Evolutionary conservation across 805 yeast species (phyloP).

Genomic region (Yarrowia sp.): DNA sequence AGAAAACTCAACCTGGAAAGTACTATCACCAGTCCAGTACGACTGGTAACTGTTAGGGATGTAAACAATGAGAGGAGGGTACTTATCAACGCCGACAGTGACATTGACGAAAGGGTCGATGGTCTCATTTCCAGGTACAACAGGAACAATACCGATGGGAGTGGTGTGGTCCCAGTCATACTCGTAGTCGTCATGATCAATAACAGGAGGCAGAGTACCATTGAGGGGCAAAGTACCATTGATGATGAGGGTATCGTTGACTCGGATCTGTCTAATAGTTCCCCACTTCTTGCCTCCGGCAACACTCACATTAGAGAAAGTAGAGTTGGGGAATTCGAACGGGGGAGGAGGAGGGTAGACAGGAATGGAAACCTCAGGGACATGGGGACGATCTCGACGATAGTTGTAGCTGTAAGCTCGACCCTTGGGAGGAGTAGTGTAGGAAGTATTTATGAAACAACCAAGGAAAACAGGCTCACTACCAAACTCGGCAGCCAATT

Average conservation of each 20-base stretch:
- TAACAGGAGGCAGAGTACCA: slow-evolving; percentile 43
- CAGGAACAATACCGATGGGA: not conserved
- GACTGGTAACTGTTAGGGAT: slow-evolving; percentile 69
- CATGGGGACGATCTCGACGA: not conserved
- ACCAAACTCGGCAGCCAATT: not conserved
- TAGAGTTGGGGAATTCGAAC: not conserved
- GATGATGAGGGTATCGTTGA: not conserved
- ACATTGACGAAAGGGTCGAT: slow-evolving; percentile 72
- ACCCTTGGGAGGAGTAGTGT: not conserved
- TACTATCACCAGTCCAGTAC: slow-evolving; percentile 65
- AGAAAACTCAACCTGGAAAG: slow-evolving; percentile 62
- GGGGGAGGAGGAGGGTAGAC: slow-evolving; percentile 14
- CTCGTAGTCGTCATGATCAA: slow-evolving; percentile 39
- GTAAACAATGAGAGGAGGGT: slow-evolving; percentile 74
- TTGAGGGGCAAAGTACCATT: not conserved
- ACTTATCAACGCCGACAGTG: slow-evolving; percentile 54
- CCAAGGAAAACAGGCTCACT: slow-evolving; percentile 12
- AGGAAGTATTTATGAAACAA: not conserved
- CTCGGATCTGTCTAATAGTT: not conserved
- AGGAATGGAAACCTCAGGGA: not conserved
- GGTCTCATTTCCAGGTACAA: not conserved
- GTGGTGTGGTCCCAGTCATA: not conserved
- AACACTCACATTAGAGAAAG: slow-evolving; percentile 31
- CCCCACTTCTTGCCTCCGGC: not conserved
- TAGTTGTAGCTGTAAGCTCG: slow-evolving; percentile 6